phyloP scores from a whole-genome alignment of 2,329 filamentous ascomycete species.

The Westerdykella aurantiaca region DNA sequence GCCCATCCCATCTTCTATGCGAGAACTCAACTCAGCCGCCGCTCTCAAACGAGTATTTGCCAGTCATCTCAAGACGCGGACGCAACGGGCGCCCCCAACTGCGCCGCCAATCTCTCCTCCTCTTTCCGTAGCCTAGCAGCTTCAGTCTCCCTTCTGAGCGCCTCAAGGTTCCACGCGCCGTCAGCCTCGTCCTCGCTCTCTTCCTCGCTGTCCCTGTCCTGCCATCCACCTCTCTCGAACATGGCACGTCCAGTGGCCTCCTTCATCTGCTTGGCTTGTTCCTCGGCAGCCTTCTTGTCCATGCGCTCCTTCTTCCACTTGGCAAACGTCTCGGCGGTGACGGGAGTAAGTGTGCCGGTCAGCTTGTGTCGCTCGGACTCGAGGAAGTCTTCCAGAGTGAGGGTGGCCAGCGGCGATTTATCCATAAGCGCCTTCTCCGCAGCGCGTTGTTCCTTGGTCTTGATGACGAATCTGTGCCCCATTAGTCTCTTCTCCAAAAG shows the following conservation, averaged over 20 bases:
- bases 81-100: slow-evolving; percentile 15
- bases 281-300: slow-evolving; percentile 92
- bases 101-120: slow-evolving; percentile 55
- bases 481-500: slow-evolving; percentile 7
- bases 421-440: slow-evolving; percentile 94
- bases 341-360: slow-evolving; percentile 83
- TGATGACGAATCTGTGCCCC: slow-evolving; percentile 72
- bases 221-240: slow-evolving; percentile 96
- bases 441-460: slow-evolving; percentile 93
- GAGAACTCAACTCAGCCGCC: background rate
- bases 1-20: background rate
- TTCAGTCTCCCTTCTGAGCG: slow-evolving; percentile 79
- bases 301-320: slow-evolving; percentile 96
- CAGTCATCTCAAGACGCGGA: slow-evolving; percentile 6
- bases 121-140: slow-evolving; percentile 67
- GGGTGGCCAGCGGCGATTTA: slow-evolving; percentile 88
- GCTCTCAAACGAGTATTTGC: background rate
- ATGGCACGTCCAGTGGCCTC: slow-evolving; percentile 91
- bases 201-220: slow-evolving; percentile 57
- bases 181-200: slow-evolving; percentile 61
- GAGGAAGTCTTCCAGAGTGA: slow-evolving; percentile 95
- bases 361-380: slow-evolving; percentile 96
- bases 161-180: slow-evolving; percentile 70
- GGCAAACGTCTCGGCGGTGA: slow-evolving; percentile 85
- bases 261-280: slow-evolving; percentile 83